Conservation (phyloP, 371 early-diverging fungal genomes). For the Rhizopus delemar region DNA sequence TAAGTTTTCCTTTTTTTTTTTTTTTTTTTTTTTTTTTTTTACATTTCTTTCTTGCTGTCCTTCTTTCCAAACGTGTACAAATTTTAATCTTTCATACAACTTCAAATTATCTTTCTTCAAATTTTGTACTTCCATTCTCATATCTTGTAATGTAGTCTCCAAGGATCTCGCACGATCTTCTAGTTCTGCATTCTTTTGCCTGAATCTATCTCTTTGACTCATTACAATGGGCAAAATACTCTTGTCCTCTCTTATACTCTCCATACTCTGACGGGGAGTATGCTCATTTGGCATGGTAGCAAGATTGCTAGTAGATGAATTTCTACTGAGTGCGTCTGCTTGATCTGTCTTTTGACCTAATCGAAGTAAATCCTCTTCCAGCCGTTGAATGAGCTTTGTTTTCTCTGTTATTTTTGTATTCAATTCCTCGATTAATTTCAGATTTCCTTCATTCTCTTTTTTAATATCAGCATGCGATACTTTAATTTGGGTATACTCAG, state of each 20-base stretch:
- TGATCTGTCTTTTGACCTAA: constrained; percentile 33
- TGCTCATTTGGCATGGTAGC: constrained; percentile 17
- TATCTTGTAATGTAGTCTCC: constrained; percentile 62
- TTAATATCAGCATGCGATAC: constrained; percentile 50
- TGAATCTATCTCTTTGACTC: constrained; percentile 86
- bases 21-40: not conserved
- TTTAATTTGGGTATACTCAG: constrained; percentile 69
- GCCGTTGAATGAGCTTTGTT: constrained; percentile 57
- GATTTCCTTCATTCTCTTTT: constrained; percentile 34
- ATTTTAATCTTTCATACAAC: constrained; percentile 84
- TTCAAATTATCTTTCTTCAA: constrained; percentile 81
- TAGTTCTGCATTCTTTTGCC: constrained; percentile 80
- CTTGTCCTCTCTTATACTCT: constrained; percentile 37
- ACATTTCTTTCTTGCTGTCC: constrained; percentile 32
- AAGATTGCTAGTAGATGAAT: constrained; percentile 6
- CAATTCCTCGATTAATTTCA: constrained; percentile 30
- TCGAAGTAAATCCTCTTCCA: constrained; percentile 76
- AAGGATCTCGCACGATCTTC: constrained; percentile 71
- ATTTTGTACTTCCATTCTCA: constrained; percentile 64
- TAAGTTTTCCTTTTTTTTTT: not conserved
- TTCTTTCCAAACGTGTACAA: constrained; percentile 58
- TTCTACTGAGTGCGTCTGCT: not conserved
- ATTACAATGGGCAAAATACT: constrained; percentile 85
- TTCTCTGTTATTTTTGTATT: constrained; percentile 48
- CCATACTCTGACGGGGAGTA: constrained; percentile 17